phyloP scores from a whole-genome alignment of 768 basidiomycete genomes.

The Dioszegia aurantiaca region DNA sequence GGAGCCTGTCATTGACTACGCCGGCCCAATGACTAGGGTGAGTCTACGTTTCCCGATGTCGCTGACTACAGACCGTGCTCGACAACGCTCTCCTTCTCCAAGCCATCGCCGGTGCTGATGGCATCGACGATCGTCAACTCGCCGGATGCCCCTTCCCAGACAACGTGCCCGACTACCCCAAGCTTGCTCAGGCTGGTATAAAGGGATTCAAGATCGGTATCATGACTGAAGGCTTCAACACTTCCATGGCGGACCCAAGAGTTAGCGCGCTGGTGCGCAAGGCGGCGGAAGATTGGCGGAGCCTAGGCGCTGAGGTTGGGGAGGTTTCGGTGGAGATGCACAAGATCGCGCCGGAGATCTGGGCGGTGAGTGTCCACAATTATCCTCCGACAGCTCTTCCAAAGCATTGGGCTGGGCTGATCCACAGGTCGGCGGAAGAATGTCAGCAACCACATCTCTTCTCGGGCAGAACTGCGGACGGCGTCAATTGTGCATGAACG shows the following conservation, averaged over 20 bases:
- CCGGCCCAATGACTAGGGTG: slow-evolving; percentile 52
- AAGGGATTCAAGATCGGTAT: slow-evolving; percentile 55
- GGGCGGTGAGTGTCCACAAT: slow-evolving; percentile 36
- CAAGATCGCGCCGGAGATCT: slow-evolving; percentile 26
- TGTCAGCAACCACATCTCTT: slow-evolving; percentile 26
- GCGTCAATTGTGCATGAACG: slow-evolving; percentile 52
- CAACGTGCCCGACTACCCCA: slow-evolving; percentile 52
- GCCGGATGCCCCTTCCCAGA: slow-evolving; percentile 52
- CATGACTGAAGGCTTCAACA: slow-evolving; percentile 54
- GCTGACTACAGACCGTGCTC: slow-evolving; percentile 47
- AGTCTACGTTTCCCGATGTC: slow-evolving; percentile 9
- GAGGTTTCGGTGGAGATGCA: slow-evolving; percentile 56
- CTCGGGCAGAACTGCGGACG: slow-evolving; percentile 38
- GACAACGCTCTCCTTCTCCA: slow-evolving; percentile 56
- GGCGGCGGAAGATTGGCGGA: slow-evolving; percentile 52
- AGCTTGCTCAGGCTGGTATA: slow-evolving; percentile 31
- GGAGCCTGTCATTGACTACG: slow-evolving; percentile 26
- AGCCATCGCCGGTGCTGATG: slow-evolving; percentile 57
- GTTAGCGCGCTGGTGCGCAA: slow-evolving; percentile 52
- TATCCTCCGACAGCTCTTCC: too few species aligned
- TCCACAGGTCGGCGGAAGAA: slow-evolving; percentile 27
- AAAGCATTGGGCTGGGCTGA: too few species aligned
- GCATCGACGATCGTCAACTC: slow-evolving; percentile 55
- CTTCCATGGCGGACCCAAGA: slow-evolving; percentile 52
- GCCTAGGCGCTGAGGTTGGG: slow-evolving; percentile 55